phyloP scores from a whole-genome alignment of 1,139 yeast genomes.

The Blastobotrys serpentis region DNA sequence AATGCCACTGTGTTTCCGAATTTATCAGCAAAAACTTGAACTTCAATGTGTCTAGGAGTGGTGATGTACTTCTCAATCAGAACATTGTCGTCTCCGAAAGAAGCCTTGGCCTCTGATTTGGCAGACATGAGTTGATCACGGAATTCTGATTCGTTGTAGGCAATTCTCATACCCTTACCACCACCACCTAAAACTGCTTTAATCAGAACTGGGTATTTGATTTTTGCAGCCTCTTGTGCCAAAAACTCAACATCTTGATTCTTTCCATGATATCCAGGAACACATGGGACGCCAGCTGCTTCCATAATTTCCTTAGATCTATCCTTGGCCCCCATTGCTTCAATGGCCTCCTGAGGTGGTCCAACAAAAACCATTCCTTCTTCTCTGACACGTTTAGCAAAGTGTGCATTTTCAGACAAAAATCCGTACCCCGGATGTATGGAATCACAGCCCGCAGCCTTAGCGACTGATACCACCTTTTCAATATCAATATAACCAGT shows the following conservation, averaged over 20 bases:
- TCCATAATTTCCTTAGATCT: conserved; percentile 39
- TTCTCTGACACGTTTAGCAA: conserved; percentile 43
- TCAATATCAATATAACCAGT: conserved; percentile 47
- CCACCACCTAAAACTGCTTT: conserved; percentile 57
- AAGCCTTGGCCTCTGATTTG: conserved; percentile 44
- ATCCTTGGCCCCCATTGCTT: conserved; percentile 40
- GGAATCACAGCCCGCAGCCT: conserved; percentile 42
- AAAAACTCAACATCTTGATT: conserved; percentile 40
- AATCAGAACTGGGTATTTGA: conserved; percentile 49
- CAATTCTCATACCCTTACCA: conserved; percentile 51
- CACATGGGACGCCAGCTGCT: conserved; percentile 45
- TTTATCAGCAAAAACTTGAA: conserved; percentile 49
- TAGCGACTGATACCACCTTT: conserved; percentile 44
- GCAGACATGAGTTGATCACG: conserved; percentile 41
- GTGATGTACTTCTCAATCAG: conserved; percentile 48
- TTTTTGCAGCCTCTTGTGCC: conserved; percentile 39
- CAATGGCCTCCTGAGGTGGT: conserved; percentile 43
- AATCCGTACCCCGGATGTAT: conserved; percentile 52
- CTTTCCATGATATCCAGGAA: conserved; percentile 48
- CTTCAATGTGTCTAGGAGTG: conserved; percentile 49
- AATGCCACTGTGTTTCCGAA: conserved; percentile 46
- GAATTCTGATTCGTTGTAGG: conserved; percentile 40
- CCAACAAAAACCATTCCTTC: conserved; percentile 48
- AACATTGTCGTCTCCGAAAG: conserved; percentile 47
- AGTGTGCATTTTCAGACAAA: conserved; percentile 45